Evolutionary conservation across 2,329 filamentous ascomycete genomes (phyloP), one percentile per base, ranked within the genome.

Genomic region (Talaromyces marneffei): DNA sequence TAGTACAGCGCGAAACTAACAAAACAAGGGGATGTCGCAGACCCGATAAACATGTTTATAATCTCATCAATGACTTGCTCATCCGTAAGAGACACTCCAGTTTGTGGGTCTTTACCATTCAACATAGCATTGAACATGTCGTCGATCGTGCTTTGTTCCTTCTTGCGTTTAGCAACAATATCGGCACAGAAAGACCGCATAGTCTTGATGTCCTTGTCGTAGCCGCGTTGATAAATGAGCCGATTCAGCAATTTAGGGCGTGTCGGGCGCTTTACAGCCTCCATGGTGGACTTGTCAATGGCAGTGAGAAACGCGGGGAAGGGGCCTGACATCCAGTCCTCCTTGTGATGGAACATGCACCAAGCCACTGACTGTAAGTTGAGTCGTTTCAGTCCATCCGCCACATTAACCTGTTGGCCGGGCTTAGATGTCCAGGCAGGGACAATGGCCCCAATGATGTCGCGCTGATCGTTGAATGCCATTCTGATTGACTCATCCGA

Each of bases 11-110:
- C 74, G 68, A 89, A 91, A 0, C 85, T 83, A 12, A 91, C 71
- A 16, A 87, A 74, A 2, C 87, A 87, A 1, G 85, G 85, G 0
- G 88, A 88, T 0, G 89, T 92, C 67, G 91, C 88, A 64, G 90
- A 87, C 1, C 86, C 80, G 66, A 74, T 71, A 42, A 88, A 81
- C 77, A 90, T 88, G 2, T 83, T 82, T 58, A 89, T 83, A 65
- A 90, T 85, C 70, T 90, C 87, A 71, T 89, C 85, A 53, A 87
- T 80, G 54, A 89, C 81, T 62, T 84, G 83, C 9, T 82, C 81
- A 4, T 88, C 82, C 4, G 75, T 80, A 65, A 90, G 77, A 2
- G 74, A 74, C 62, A 80, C 77, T 29, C 84, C 85, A 0, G 86
- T 88, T 68, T 87, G 80, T 0, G 84, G 82, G 65, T 90, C 87